Evolutionary conservation across 2,329 filamentous ascomycete species (phyloP).

Genomic region (Aureobasidium sp.): DNA sequence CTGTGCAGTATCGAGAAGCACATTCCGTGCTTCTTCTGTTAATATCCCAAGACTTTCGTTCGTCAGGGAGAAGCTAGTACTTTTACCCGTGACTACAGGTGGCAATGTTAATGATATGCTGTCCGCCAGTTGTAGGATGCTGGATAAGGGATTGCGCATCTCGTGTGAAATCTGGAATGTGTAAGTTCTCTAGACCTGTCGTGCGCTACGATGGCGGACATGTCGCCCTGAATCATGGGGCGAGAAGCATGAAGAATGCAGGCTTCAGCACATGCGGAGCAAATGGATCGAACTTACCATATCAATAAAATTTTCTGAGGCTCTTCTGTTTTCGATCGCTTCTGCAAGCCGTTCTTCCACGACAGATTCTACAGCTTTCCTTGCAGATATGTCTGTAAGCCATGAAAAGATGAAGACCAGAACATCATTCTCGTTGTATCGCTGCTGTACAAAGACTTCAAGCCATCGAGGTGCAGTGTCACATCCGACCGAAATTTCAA

Average conservation of each 20-base stretch:
- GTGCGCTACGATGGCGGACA: too few species aligned
- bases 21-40: background rate
- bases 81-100: background rate
- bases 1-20: background rate
- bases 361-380: conserved; percentile 1
- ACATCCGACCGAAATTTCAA: background rate
- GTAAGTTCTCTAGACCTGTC: too few species aligned
- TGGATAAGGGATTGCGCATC: conserved; percentile 47
- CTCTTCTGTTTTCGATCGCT: conserved; percentile 38
- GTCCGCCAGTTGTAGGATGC: conserved; percentile 49
- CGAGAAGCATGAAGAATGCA: too few species aligned
- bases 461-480: background rate
- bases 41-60: background rate
- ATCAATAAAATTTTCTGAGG: conserved; percentile 34
- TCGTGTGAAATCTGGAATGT: conserved; percentile 33
- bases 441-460: background rate
- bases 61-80: background rate
- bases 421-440: background rate
- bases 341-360: conserved; percentile 34
- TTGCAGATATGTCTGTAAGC: background rate
- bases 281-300: conserved; percentile 27
- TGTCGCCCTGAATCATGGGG: too few species aligned
- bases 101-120: conserved; percentile 37
- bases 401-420: background rate
- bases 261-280: too few species aligned